Evolutionary conservation across 129 eudicot genomes (phyloP), one percentile per base, ranked within the genome.

Genomic region (Artemisia argyi): DNA sequence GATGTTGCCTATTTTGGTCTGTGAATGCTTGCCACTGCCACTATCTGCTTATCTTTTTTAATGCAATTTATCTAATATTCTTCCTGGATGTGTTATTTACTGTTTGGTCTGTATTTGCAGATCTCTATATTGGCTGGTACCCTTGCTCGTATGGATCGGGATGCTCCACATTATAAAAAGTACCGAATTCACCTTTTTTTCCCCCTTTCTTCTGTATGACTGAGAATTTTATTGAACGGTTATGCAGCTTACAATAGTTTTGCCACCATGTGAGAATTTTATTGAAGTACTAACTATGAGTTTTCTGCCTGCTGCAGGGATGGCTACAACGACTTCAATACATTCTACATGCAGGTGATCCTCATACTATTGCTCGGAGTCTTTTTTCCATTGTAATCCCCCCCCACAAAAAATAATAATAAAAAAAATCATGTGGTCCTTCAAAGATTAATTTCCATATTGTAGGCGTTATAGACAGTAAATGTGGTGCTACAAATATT

Each of bases 41-140:
- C 46, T 39, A 1, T 69, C 30, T 14, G 32, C 24, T 53, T 28
- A 39, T 39, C 46, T 39, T 39, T 19, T 12, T 44, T 20, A 56
- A 12, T 8, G 12, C 56, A 19, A 13, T 22, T 55, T 20, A 4
- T 39, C 0, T 65, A 42, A 58, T 11, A 57, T 69, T 19, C 6
- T n/a, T 13, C 8, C 10, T 7, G 46, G 2, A 35, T 49, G 46
- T 19, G 20, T 73, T 28, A 66, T 53, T 19, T 57, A 2, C 26
- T 26, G 42, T 39, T 61, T 3, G 44, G 28, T 15, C n/a, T 78
- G 66, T 65, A 74, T 77, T 66, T 76, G 73, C 89, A 95, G 99
- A 96, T 95, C 78, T 95, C 99, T 47, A 95, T 95, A 83, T 86
- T 95, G 88, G 94, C 99, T 74, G 99, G 99, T 56, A 95, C 99